Base-by-base conservation (phyloP, 192 early-diverging fungal species). In the Dissophora globulifera region DNA sequence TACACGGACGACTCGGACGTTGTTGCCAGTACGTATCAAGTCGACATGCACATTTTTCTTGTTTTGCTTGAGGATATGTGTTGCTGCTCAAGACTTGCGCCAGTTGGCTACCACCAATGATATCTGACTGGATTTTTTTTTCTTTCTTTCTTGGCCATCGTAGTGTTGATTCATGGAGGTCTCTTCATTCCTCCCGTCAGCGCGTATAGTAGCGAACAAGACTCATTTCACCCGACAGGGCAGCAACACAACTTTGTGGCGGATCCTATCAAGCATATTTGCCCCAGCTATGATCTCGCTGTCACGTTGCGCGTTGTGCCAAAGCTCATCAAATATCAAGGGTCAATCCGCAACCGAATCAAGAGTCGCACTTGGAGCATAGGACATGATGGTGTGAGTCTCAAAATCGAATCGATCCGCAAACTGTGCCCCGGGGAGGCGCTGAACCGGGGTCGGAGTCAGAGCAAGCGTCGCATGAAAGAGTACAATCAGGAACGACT, bases 1-100 rank as follows among this genome's bases (percentile, higher is more conserved):
- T 95, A 95, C 61, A 90, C 91, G 0, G 93, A 95, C 56, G 93
- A 95, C 65, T 92, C 92, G 6, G 93, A 95, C 52, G 69, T 93
- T 31, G 92, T 95, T 19, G 90, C 91, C 15, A 89, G 92, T 93
- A 83, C 54, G 82, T 70, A 5, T 16, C 48, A 50, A 30, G 26
- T 50, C 51, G 16, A 4, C 42, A 31, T 8, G 7, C 31, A 42
- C 7, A n/a, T 16, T 42, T 43, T 12, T 5, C 35, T 38, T 38
- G 17, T 3, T 12, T n/a, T n/a, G n/a, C n/a, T n/a, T n/a, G n/a
- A n/a, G n/a, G n/a, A n/a, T n/a, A n/a, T n/a, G n/a, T n/a, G n/a
- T n/a, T n/a, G n/a, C n/a, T n/a, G n/a, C n/a, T n/a, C n/a, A n/a
- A n/a, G n/a, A n/a, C n/a, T n/a, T n/a, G n/a, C n/a, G n/a, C n/a